Conservation (phyloP, 768 basidiomycete species). For the Mycena filopes region DNA sequence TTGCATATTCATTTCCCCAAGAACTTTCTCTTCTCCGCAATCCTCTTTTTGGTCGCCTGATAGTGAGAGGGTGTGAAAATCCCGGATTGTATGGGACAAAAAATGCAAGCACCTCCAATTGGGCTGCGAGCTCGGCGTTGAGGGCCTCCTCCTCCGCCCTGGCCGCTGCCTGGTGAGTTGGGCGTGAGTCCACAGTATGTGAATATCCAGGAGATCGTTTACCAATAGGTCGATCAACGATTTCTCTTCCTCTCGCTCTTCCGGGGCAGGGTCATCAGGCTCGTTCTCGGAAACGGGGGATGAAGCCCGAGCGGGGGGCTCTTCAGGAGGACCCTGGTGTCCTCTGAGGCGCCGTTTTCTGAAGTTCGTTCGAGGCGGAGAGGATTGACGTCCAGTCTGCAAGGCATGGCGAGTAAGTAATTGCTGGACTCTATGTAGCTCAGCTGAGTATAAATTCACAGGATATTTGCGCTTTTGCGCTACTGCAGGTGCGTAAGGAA, state of each 20-base stretch:
- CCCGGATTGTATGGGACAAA: not conserved
- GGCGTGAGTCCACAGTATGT: not conserved
- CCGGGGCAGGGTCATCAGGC: too few relatives aligned
- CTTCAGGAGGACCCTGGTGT: not conserved
- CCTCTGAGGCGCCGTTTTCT: not conserved
- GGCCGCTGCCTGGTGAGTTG: not conserved
- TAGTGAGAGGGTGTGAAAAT: too few relatives aligned
- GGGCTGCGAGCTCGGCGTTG: not conserved
- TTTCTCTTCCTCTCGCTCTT: not conserved
- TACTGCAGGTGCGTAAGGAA: not conserved
- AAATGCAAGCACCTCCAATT: not conserved
- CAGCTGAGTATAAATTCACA: not conserved
- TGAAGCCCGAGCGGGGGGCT: not conserved
- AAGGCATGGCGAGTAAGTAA: not conserved
- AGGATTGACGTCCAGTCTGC: not conserved
- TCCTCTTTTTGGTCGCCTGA: slow-evolving; percentile 9
- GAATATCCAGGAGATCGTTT: not conserved
- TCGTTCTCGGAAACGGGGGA: not conserved
- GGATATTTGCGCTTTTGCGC: slow-evolving; percentile 11
- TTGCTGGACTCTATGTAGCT: too few relatives aligned
- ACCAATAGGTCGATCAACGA: not conserved
- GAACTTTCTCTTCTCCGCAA: slow-evolving; percentile 4
- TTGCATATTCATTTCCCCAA: not conserved
- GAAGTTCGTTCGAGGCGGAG: not conserved
- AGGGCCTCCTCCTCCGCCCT: slow-evolving; percentile 10